Conservation (phyloP, 306 rosid genomes). For the Senna tora region DNA sequence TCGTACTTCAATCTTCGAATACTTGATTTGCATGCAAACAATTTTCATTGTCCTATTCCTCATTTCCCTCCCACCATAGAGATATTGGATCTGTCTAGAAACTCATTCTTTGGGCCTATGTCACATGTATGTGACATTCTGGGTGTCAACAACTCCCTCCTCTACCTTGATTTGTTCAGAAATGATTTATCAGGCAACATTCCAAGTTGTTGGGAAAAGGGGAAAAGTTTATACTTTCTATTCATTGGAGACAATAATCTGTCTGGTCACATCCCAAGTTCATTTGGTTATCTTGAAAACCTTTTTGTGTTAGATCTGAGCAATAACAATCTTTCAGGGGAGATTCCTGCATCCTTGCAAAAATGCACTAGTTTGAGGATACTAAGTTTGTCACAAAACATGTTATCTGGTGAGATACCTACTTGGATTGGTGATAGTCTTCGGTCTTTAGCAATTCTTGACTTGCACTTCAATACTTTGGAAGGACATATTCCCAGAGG, state of each 20-base stretch:
- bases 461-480: constrained; percentile 16
- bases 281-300: constrained; percentile 10
- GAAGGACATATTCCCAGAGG: constrained; percentile 30
- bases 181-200: constrained; percentile 29
- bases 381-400: constrained; percentile 25
- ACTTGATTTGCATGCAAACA: constrained; percentile 1
- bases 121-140: constrained; percentile 13
- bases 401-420: constrained; percentile 32
- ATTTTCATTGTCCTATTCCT: constrained; percentile 22
- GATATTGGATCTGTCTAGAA: not conserved
- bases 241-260: not conserved
- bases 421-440: constrained; percentile 35
- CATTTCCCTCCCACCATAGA: not conserved
- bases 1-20: not conserved
- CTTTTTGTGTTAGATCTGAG: constrained; percentile 10
- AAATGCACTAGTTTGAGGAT: not conserved
- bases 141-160: constrained; percentile 29
- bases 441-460: not conserved
- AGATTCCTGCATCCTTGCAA: constrained; percentile 14
- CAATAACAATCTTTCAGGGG: constrained; percentile 7
- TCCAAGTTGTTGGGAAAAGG: constrained; percentile 24
- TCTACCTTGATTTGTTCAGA: not conserved
- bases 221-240: not conserved
- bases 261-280: constrained; percentile 35
- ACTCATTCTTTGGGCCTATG: constrained; percentile 26